These are phyloP conservation scores for Heracleum sosnowskyi DNA, from an alignment of 129 eudicot genomes.

Conservation along the genomic window DNA sequence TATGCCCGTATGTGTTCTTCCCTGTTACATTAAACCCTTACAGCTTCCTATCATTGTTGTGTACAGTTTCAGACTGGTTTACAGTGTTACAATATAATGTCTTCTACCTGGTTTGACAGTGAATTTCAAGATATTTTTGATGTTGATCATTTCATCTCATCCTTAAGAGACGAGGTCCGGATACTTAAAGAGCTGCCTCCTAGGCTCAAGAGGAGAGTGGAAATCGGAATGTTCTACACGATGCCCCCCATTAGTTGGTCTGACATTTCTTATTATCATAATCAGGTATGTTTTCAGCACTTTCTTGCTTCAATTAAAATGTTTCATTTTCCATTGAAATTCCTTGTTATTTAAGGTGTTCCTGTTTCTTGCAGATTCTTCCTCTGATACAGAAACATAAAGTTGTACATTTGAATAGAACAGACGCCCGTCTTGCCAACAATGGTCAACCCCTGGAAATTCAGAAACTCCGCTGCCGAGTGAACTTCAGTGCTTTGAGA, in stretches of 20 bases:
- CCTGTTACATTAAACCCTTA: not conserved
- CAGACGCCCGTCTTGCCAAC: slow-evolving; percentile 93
- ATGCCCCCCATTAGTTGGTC: slow-evolving; percentile 99
- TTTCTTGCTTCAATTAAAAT: not conserved
- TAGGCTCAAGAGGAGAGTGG: slow-evolving; percentile 69
- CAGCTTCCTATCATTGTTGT: not conserved
- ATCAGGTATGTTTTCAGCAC: slow-evolving; percentile 45
- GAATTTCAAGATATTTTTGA: slow-evolving; percentile 93
- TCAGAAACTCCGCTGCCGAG: slow-evolving; percentile 86
- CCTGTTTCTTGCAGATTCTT: slow-evolving; percentile 54
- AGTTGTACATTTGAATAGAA: slow-evolving; percentile 78
- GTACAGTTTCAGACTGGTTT: not conserved
- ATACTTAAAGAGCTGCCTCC: slow-evolving; percentile 85
- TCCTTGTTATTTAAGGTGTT: not conserved
- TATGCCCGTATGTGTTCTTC: slow-evolving; percentile 6
- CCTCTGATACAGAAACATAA: slow-evolving; percentile 73
- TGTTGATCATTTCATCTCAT: slow-evolving; percentile 85
- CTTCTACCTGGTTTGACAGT: slow-evolving; percentile 35
- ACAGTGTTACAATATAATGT: not conserved
- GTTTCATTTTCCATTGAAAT: not conserved
- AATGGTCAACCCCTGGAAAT: slow-evolving; percentile 64
- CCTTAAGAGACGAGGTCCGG: slow-evolving; percentile 95
- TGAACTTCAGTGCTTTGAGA: slow-evolving; percentile 58
- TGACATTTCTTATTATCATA: slow-evolving; percentile 77
- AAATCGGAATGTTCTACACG: slow-evolving; percentile 55